Base-by-base conservation (phyloP, 306 rosid genomes). In the Vigna radiata region DNA sequence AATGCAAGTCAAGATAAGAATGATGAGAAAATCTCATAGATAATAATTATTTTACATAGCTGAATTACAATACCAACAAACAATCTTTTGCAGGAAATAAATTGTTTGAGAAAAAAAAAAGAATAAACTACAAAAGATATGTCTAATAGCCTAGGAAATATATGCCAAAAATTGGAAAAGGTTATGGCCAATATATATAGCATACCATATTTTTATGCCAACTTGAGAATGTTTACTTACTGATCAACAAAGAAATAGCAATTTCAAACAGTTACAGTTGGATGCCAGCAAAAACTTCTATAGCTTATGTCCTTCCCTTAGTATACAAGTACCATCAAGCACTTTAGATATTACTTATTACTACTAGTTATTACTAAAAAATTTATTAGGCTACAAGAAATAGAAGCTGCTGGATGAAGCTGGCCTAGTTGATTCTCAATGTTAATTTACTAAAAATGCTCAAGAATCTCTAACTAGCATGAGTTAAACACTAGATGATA, bases 171-270 rank as follows among this genome's bases (percentile, higher is more conserved):
- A 37, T 68, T 7, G 14, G 43, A 60, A 44, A 29, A 72, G 39
- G 21, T 25, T 62, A 49, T 27, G 54, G 46, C 70, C 52, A 17
- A 29, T 31, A 19, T 31, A 33, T 33, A 50, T 68, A n/a, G 75
- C 25, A 53, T 18, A 36, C 10, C 31, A 79, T 63, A n/a, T 79
- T 62, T 33, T 50, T n/a, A 36, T 43, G 33, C 17, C 21, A 73
- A 44, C 54, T 15, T 68, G 52, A 78, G 56, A 46, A 61, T 70
- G 54, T 47, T 78, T 15, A 58, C 23, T 78, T 15, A 58, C 23
- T 56, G 25, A 46, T 67, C 60, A 43, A 53, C 50, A 27, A 52
- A 50, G 56, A 5, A 37, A 77, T 54, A 29, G n/a, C 43, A 39
- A 53, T 23, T 21, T 39, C 31, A 66, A 64, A 65, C n/a, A 11